phyloP scores from a whole-genome alignment of 306 rosid genomes.

The Vachellia collinsii region DNA sequence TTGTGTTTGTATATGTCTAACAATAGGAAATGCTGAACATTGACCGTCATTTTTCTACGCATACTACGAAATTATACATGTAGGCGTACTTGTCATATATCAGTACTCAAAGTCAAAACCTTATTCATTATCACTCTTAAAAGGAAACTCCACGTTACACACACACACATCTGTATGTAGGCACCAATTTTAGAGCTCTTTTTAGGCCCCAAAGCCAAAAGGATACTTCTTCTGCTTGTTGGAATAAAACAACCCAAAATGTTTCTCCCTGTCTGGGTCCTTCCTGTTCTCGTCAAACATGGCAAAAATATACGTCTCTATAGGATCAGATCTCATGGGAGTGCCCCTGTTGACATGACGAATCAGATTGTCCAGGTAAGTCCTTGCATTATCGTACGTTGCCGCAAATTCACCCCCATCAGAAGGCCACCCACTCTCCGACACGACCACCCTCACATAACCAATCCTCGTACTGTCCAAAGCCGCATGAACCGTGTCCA shows the following conservation, averaged over 20 bases:
- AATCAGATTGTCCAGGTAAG: conserved; percentile 54
- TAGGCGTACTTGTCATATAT: too few relatives aligned
- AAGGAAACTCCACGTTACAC: too few relatives aligned
- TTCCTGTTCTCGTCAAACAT: conserved; percentile 54
- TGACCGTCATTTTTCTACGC: too few relatives aligned
- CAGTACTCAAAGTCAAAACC: too few relatives aligned
- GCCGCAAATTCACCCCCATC: conserved; percentile 55
- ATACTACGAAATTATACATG: too few relatives aligned
- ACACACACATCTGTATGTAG: too few relatives aligned
- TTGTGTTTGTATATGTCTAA: too few relatives aligned
- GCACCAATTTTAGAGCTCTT: neutral
- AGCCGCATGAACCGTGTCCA: conserved; percentile 58
- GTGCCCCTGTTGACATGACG: conserved; percentile 58
- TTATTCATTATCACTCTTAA: neutral
- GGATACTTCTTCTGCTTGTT: conserved; percentile 49
- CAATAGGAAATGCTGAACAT: too few relatives aligned
- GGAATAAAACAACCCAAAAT: conserved; percentile 46
- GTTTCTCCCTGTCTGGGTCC: conserved; percentile 43
- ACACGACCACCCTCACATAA: conserved; percentile 60
- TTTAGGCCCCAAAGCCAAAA: conserved; percentile 42
- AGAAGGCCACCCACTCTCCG: conserved; percentile 80
- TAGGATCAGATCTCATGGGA: conserved; percentile 57
- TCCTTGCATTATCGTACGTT: conserved; percentile 49
- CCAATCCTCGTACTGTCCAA: conserved; percentile 59
- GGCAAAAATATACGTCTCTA: conserved; percentile 46